Percentiles rank a stretch among this genome's conserved stretches.
These are phyloP conservation scores for Theobroma cacao DNA, from an alignment of 345 rosid species.

Conservation along the genomic window DNA sequence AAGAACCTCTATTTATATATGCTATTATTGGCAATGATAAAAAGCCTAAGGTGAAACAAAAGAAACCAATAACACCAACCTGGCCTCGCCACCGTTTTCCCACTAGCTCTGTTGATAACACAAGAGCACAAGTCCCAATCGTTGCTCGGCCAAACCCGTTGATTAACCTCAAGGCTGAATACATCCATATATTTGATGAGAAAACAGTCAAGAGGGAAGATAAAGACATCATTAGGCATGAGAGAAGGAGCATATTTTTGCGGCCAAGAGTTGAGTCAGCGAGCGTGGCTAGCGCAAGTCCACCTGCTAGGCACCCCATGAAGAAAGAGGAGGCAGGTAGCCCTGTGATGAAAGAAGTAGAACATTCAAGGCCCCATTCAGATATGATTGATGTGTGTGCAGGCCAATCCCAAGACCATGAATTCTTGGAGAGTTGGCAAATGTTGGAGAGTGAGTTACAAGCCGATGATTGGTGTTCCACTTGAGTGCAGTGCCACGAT, in stretches of 20 bases:
- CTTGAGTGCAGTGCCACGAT: slow-evolving; percentile 47
- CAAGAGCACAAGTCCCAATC: slow-evolving; percentile 38
- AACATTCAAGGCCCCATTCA: slow-evolving; percentile 53
- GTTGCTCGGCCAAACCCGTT: slow-evolving; percentile 47
- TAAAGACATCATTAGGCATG: slow-evolving; percentile 44
- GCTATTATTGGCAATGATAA: slow-evolving; percentile 50
- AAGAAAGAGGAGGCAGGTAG: slow-evolving; percentile 44
- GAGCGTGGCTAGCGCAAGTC: slow-evolving; percentile 40
- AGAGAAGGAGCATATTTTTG: slow-evolving; percentile 48
- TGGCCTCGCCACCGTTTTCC: slow-evolving; percentile 45
- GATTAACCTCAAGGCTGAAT: slow-evolving; percentile 36
- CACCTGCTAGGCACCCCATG: slow-evolving; percentile 54
- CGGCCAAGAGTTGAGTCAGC: slow-evolving; percentile 65
- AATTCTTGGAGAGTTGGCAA: slow-evolving; percentile 37
- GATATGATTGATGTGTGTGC: slow-evolving; percentile 40
- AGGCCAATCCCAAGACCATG: slow-evolving; percentile 54
- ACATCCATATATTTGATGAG: slow-evolving; percentile 46
- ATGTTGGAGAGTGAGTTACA: slow-evolving; percentile 21
- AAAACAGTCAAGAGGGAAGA: slow-evolving; percentile 33
- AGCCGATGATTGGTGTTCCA: background rate
- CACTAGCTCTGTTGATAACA: slow-evolving; percentile 41
- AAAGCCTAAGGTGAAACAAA: slow-evolving; percentile 45
- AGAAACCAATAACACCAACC: slow-evolving; percentile 42
- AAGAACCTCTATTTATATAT: slow-evolving; percentile 25
- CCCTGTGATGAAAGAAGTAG: slow-evolving; percentile 38